A percentile compares a stretch with the other conserved stretches of the same genome.
phyloP scores from a whole-genome alignment of 1,284 basidiomycete genomes.

The Leccinum pachyderme region DNA sequence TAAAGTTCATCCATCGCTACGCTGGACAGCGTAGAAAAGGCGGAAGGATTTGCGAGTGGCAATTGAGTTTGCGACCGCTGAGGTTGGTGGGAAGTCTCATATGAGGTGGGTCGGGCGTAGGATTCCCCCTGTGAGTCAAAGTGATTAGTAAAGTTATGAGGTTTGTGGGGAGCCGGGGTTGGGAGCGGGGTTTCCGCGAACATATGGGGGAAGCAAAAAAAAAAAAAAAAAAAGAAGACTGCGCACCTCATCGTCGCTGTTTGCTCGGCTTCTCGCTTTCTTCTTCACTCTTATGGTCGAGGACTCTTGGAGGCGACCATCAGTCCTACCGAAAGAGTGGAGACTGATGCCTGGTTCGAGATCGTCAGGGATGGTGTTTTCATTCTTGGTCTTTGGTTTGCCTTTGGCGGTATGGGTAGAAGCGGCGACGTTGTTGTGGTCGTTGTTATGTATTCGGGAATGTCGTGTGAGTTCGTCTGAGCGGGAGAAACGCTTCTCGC shows the following conservation, averaged over 20 bases:
- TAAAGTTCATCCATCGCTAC: constrained; percentile 86
- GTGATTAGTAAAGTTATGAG: constrained; percentile 22
- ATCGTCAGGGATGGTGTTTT: constrained; percentile 39
- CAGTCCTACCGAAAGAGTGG: constrained; percentile 25
- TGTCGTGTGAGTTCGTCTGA: constrained; percentile 98
- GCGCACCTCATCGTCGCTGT: constrained; percentile 76
- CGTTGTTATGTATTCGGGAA: constrained; percentile 85
- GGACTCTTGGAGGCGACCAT: constrained; percentile 24
- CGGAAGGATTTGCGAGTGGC: constrained; percentile 42
- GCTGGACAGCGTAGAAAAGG: constrained; percentile 72
- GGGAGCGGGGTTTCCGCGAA: constrained; percentile 4
- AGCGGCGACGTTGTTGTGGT: constrained; percentile 36
- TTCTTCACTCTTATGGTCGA: constrained; percentile 49
- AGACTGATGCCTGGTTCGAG: constrained; percentile 28
- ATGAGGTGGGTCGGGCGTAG: constrained; percentile 66
- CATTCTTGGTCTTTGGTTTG: constrained; percentile 35
- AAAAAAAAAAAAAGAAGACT: constrained; percentile 4
- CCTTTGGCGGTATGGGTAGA: constrained; percentile 30
- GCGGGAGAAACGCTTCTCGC: constrained; percentile 97
- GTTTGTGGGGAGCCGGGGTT: constrained; percentile 20
- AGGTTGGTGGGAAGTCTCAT: constrained; percentile 44
- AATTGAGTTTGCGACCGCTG: constrained; percentile 41
- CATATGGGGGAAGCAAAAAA: not conserved
- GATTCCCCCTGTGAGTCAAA: constrained; percentile 48
- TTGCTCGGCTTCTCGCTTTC: constrained; percentile 73